Evolutionary conservation across 495 filamentous ascomycete species (phyloP), one percentile per base, ranked within the genome.

Genomic region (Aspergillus bertholletiae): DNA sequence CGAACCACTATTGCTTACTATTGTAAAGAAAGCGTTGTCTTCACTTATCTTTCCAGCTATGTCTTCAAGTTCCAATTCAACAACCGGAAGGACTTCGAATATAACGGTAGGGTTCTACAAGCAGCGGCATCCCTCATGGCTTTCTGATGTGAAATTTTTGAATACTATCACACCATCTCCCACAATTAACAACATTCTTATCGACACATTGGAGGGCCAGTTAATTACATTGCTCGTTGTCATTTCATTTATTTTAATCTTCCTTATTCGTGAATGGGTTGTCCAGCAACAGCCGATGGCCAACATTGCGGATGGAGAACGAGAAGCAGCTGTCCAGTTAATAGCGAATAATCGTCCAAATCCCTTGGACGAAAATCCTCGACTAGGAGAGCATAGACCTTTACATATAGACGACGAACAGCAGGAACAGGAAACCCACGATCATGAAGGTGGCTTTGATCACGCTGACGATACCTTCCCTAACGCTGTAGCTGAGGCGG

Each of bases 191-290:
- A 83, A 84, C 37, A 79, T 88, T 49, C 73, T 97, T 37, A 87
- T 97, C 47, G 84, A 92, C 54, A 85, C 89, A 1, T 69, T 96
- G 6, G 94, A 99, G 74, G 94, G 94, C 32, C 92, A 94, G 61
- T 79, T 97, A 35, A 95, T 99, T 55, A 97, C 93, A 7, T 69
- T 96, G 1, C 74, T 93, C 13, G 89, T 97, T 28, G 92, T 99
- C 7, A 77, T 92, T 48, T 88, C 85, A 44, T 97, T 97, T 67
- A 96, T 99, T 48, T 72, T 99, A 28, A 84, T 99, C 37, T 97
- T 99, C 59, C 73, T 99, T 17, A 96, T 99, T 47, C 79, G 94
- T 17, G 94, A 99, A 71, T 99, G 96, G 84, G 94, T 99, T 35
- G 91, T 97, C 6, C 93, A 97, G 63, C 94, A 97, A 65, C 95